Conservation (phyloP, 345 rosid species). For the Eucalyptus sideroxylon region DNA sequence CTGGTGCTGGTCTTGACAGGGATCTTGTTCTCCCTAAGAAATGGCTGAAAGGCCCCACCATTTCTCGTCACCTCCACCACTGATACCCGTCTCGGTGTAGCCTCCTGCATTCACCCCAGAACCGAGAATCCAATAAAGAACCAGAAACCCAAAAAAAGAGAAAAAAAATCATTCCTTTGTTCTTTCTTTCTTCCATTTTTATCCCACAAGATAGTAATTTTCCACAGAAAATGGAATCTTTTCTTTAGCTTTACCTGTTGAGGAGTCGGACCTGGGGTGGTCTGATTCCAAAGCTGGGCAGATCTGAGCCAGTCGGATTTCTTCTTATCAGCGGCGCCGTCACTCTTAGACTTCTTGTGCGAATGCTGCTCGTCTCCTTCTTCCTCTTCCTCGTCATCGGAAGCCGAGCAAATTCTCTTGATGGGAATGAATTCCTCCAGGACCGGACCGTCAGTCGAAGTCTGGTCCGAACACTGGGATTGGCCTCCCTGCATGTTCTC, state of each 20-base stretch:
- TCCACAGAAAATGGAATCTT: neutral
- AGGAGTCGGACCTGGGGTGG: conserved; percentile 44
- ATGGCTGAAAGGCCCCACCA: conserved; percentile 81
- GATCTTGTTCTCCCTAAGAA: conserved; percentile 30
- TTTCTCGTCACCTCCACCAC: conserved; percentile 62
- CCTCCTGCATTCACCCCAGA: neutral
- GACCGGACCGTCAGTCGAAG: conserved; percentile 60
- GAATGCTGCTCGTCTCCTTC: conserved; percentile 23
- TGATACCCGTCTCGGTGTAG: conserved; percentile 26
- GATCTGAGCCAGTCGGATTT: conserved; percentile 98
- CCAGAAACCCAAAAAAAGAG: neutral
- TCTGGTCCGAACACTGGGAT: conserved; percentile 82
- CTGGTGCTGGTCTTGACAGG: neutral
- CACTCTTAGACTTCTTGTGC: conserved; percentile 7
- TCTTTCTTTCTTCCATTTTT: neutral
- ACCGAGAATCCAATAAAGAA: neutral
- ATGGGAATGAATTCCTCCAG: conserved; percentile 79
- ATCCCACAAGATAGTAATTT: neutral
- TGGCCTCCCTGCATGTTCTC: conserved; percentile 43
- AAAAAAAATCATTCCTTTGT: neutral
- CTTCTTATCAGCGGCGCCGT: conserved; percentile 19
- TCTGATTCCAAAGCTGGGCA: conserved; percentile 85
- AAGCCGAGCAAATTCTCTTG: conserved; percentile 19
- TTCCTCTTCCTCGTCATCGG: conserved; percentile 6
- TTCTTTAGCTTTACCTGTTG: conserved; percentile 15